A percentile compares a stretch with the other conserved stretches of the same genome.
Evolutionary conservation across 192 early-diverging fungal species (phyloP).

Genomic region (Entrophospora sp.): DNA sequence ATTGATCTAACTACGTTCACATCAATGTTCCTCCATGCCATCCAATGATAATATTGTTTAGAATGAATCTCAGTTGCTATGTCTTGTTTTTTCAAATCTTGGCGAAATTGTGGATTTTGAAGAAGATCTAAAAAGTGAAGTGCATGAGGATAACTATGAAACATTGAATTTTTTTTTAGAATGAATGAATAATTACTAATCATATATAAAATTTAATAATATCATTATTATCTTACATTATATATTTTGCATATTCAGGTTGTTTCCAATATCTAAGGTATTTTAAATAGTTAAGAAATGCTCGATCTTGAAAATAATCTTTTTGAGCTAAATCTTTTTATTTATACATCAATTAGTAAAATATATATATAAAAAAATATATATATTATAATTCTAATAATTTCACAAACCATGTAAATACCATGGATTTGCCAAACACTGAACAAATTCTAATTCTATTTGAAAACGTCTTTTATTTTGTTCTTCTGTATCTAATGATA

Average conservation of each 20-base stretch:
- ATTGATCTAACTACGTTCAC: no score
- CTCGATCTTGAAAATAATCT: conserved; percentile 72
- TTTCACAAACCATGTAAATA: conserved; percentile 80
- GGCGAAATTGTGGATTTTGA: conserved; percentile 74
- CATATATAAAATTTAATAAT: background rate
- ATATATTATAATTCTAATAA: no score
- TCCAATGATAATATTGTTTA: conserved; percentile 74
- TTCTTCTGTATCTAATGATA: background rate
- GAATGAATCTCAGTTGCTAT: conserved; percentile 66
- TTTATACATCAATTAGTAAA: background rate
- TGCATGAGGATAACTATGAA: conserved; percentile 74
- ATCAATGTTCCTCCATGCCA: background rate
- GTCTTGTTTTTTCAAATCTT: conserved; percentile 61
- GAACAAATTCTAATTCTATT: conserved; percentile 92
- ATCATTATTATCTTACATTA: conserved; percentile 50
- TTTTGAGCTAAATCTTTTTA: conserved; percentile 73
- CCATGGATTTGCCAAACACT: conserved; percentile 88
- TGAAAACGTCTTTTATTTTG: conserved; percentile 49
- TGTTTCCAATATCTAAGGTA: conserved; percentile 87
- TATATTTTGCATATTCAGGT: conserved; percentile 84
- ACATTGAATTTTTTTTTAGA: background rate
- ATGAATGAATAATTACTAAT: background rate
- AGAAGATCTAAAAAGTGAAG: conserved; percentile 80
- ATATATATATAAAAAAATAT: background rate
- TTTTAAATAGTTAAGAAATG: conserved; percentile 82